phyloP scores from a whole-genome alignment of 768 basidiomycete species.

The Gloeopeniophorella convolvens region DNA sequence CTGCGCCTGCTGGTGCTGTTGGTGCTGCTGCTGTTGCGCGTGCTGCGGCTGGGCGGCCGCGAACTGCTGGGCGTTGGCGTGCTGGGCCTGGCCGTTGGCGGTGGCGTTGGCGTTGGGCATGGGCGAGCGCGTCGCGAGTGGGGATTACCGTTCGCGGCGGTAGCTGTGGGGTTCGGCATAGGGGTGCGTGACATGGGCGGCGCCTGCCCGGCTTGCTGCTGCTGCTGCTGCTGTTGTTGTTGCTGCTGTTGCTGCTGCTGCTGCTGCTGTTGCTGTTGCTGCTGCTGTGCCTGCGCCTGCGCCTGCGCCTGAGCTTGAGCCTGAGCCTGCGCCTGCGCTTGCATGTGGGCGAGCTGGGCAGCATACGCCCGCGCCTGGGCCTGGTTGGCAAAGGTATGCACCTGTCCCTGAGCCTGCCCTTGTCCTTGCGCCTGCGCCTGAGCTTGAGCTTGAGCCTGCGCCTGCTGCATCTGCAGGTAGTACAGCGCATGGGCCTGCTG shows the following conservation, averaged over 20 bases:
- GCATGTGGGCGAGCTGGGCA: background rate
- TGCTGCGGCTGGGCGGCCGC: constrained; percentile 3
- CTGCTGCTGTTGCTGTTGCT: constrained; percentile 21
- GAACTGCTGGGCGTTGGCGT: constrained; percentile 4
- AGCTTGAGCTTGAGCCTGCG: constrained; percentile 17
- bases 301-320: constrained; percentile 20
- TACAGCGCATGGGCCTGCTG: background rate
- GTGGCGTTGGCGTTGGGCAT: constrained; percentile 12
- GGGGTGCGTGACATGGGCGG: constrained; percentile 21
- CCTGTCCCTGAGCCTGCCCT: constrained; percentile 3
- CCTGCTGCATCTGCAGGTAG: constrained; percentile 8
- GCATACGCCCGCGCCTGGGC: constrained; percentile 12
- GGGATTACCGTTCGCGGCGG: constrained; percentile 5
- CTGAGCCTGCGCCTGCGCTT: constrained; percentile 20
- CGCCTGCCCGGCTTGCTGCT: constrained; percentile 21
- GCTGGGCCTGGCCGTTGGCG: constrained; percentile 21
- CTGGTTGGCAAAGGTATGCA: background rate
- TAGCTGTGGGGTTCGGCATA: constrained; percentile 8
- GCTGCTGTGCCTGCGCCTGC: constrained; percentile 22
- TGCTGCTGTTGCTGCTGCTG: constrained; percentile 24
- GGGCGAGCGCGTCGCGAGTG: constrained; percentile 16
- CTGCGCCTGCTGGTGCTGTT: constrained; percentile 10
- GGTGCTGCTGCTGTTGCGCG: constrained; percentile 9
- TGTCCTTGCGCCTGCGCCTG: constrained; percentile 13
- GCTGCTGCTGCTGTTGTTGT: constrained; percentile 23